Conservation (phyloP, 2,329 filamentous ascomycete species). For the Colletotrichum sp. region DNA sequence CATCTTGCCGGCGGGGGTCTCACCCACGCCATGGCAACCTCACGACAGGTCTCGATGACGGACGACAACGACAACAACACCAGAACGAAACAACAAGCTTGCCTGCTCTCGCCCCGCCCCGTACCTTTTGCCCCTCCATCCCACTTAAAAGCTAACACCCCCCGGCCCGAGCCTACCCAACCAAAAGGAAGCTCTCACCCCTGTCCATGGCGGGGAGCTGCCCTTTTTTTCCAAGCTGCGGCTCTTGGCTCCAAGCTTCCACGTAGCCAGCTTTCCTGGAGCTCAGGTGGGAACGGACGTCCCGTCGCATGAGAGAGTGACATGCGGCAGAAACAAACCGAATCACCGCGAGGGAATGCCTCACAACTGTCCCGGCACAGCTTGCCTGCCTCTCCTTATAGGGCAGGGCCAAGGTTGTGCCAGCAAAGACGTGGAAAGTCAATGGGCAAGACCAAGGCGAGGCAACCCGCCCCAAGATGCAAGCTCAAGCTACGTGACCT, state of each 20-base stretch:
- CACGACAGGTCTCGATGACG: not conserved
- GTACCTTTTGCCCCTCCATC: conserved; percentile 13
- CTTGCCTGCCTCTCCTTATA: not conserved
- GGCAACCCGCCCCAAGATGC: not conserved
- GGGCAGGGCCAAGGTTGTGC: not conserved
- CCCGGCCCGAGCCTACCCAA: not conserved
- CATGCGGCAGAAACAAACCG: conserved; percentile 4
- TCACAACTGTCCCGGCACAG: not conserved
- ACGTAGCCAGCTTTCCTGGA: not conserved
- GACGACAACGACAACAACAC: not conserved
- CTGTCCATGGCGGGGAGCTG: not conserved
- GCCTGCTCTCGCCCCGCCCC: not conserved
- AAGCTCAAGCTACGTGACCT: not conserved
- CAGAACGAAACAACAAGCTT: not conserved
- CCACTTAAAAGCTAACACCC: conserved; percentile 7
- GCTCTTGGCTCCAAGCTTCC: not conserved
- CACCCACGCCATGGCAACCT: not conserved
- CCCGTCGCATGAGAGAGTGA: not conserved
- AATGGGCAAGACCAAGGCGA: not conserved
- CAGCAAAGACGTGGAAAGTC: not conserved
- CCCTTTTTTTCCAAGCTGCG: not conserved
- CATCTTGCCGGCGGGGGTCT: conserved; percentile 16
- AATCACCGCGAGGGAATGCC: not conserved
- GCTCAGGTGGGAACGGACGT: not conserved
- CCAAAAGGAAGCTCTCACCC: not conserved